A percentile compares a stretch with the other conserved stretches of the same genome.
phyloP scores from a whole-genome alignment of 31 red algal genomes.

The Porphyra umbilicalis region DNA sequence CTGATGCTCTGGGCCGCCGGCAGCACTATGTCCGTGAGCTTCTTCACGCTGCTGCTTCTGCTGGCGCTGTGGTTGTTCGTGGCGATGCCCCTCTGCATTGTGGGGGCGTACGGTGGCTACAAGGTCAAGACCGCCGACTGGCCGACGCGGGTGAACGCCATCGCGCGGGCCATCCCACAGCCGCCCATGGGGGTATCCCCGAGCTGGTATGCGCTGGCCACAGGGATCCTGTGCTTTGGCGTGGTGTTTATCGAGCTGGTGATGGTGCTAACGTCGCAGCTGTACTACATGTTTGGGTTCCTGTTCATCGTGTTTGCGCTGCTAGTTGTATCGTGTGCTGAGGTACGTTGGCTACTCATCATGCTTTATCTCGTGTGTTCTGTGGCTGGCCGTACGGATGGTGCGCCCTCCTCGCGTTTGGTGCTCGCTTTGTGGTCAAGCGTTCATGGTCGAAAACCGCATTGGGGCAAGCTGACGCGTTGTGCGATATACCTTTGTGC shows the following conservation, averaged over 20 bases:
- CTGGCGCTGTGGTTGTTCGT: conserved; percentile 91
- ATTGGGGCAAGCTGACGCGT: no score
- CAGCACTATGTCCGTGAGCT: conserved; percentile 62
- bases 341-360: conserved; percentile 8
- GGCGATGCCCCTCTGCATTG: conserved; percentile 66
- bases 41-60: conserved; percentile 62
- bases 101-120: conserved; percentile 67
- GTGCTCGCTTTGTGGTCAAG: no score
- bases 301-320: conserved; percentile 57
- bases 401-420: no score
- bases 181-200: conserved; percentile 39
- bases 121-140: conserved; percentile 25
- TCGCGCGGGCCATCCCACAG: conserved; percentile 64
- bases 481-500: no score
- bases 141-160: conserved; percentile 70
- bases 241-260: conserved; percentile 84
- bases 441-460: no score
- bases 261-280: conserved; percentile 73
- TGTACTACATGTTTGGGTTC: conserved; percentile 92
- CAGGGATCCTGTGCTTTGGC: conserved; percentile 72
- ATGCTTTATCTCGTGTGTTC: no score
- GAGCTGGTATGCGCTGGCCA: conserved; percentile 24
- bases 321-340: conserved; percentile 49
- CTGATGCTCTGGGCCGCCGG: conserved; percentile 46
- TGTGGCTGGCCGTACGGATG: no score